Evolutionary conservation across 768 basidiomycete species (phyloP), one percentile per base, ranked within the genome.

Genomic region (Inosperma sp.): DNA sequence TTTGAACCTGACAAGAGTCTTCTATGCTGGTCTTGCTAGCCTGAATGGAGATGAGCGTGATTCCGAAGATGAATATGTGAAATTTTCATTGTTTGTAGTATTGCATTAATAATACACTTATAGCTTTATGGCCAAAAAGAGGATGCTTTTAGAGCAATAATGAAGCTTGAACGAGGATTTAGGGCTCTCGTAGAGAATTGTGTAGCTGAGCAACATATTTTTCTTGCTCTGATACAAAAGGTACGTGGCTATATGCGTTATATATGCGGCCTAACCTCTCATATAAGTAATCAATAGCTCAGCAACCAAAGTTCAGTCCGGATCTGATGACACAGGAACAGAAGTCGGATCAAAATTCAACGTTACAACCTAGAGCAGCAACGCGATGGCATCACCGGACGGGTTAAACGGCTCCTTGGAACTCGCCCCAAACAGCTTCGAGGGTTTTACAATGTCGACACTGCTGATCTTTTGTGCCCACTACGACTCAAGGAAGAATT

Each of bases 61-160:
- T n/a, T 12, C 34, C 39, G 7, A 40, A 4, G 21, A 13, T 43
- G 26, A 16, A n/a, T 10, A 7, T 16, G 8, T 1, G 7, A 34
- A 7, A n/a, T n/a, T n/a, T n/a, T n/a, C n/a, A n/a, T n/a, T n/a
- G n/a, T n/a, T n/a, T n/a, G n/a, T n/a, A n/a, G n/a, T n/a, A n/a
- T n/a, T n/a, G n/a, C n/a, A n/a, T n/a, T n/a, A n/a, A n/a, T n/a
- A n/a, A n/a, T n/a, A n/a, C n/a, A n/a, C n/a, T n/a, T n/a, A n/a
- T n/a, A n/a, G n/a, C n/a, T n/a, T n/a, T n/a, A n/a, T 35, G 33
- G 45, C 30, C 33, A 31, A 17, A 35, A 23, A 0, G 45, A 46
- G 45, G 45, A 31, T 22, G 45, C 45, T 4, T 46, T 46, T 30
- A 46, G 33, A 21, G 25, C 30, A 16, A 46, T 46, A 22, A 46